Base-by-base conservation (phyloP, 2,329 filamentous ascomycete genomes). In the Fusarium foetens region DNA sequence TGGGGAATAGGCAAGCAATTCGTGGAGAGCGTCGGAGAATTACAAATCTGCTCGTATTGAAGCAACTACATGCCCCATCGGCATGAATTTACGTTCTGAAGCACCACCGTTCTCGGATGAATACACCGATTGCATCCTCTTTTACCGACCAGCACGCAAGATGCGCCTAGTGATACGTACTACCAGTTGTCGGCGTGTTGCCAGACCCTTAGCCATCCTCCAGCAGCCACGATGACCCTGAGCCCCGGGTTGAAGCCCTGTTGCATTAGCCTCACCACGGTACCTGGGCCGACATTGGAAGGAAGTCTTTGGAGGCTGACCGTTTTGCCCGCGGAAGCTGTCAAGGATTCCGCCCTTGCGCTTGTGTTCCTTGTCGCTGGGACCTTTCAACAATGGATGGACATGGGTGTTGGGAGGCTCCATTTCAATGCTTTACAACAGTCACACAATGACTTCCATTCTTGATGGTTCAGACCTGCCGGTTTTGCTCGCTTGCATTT, bases 211-310 rank as follows among this genome's bases (percentile, higher is more conserved):
- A 63, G 43, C 71, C 69, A 66, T 74, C 60, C 57, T 57, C 54
- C 59, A 66, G 38, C 65, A 63, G 67, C 67, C 74, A 73, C 68
- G 72, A 75, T 55, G 52, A 58, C 62, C 70, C 72, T 63, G 63
- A 49, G 42, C 57, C 68, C 68, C 70, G 63, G 64, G 71, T 68
- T 68, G 57, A 70, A 67, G 58, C 69, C 71, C 63, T 76, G 70
- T 57, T 64, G 74, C 72, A 76, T 76, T 76, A 76, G 74, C 72
- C 63, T 68, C 57, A 31, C 25, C 29, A 61, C 51, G 58, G 60
- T 75, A 70, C 67, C 61, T 75, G 63, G 53, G 66, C 63, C 68
- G 70, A 70, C 60, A 66, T 71, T 75, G 68, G 66, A 38, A 43
- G 38, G 52, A 62, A 57, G 67, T 29, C 66, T 53, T 53, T 31